These are phyloP conservation scores for Sapria himalayana DNA, from an alignment of 345 rosid genomes.

Conservation along the genomic window DNA sequence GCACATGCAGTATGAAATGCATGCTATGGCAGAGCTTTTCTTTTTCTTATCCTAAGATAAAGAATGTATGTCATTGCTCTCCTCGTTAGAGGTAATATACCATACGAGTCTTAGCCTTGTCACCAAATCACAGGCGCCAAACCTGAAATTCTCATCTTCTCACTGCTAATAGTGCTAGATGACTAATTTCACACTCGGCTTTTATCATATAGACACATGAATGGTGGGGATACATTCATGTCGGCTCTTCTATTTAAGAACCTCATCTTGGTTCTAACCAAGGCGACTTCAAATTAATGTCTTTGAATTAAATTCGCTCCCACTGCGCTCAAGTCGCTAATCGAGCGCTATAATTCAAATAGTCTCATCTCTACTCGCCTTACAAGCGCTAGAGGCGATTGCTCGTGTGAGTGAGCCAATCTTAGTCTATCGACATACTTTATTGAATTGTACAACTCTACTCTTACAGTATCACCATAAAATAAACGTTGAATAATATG, in stretches of 20 bases:
- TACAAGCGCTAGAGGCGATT: neutral
- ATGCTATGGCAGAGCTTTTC: neutral
- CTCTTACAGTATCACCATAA: too few relatives aligned
- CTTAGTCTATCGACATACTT: neutral
- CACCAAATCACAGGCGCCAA: neutral
- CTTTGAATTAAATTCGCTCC: too few relatives aligned
- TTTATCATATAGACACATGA: neutral
- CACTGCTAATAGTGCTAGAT: neutral
- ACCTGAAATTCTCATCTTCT: neutral
- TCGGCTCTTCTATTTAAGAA: neutral
- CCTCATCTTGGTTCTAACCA: neutral
- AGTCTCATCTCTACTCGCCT: constrained; percentile 2
- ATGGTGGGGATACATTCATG: neutral
- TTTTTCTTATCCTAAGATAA: too few relatives aligned
- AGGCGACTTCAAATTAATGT: neutral
- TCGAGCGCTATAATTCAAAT: too few relatives aligned
- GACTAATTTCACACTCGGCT: neutral
- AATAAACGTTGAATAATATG: too few relatives aligned
- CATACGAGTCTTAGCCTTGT: neutral
- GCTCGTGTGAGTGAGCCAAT: constrained; percentile 1
- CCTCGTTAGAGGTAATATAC: too few relatives aligned
- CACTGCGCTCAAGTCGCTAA: too few relatives aligned
- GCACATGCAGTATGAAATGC: neutral
- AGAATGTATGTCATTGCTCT: too few relatives aligned
- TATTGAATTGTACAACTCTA: too few relatives aligned